Evolutionary conservation across 169 alveolate species (phyloP).

Genomic region (Eimeria praecox): DNA sequence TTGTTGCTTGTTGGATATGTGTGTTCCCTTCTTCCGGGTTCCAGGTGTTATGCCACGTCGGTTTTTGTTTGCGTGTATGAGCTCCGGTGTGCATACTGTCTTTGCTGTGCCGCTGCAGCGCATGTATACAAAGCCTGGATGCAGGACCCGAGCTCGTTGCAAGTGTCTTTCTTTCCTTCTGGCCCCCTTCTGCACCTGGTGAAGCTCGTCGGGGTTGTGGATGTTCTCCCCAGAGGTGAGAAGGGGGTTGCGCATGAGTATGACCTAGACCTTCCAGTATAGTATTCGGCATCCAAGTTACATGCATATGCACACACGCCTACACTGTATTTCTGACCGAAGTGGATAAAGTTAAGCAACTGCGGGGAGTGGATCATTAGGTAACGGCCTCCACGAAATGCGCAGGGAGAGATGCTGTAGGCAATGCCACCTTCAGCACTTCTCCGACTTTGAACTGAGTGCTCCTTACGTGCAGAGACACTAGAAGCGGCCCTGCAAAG

Average conservation of each 20-base stretch:
- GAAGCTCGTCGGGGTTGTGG: slow-evolving; percentile 38
- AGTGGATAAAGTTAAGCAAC: background rate
- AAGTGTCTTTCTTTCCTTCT: slow-evolving; percentile 24
- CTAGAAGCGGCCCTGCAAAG: slow-evolving; percentile 32
- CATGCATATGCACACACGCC: background rate
- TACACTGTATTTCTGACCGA: background rate
- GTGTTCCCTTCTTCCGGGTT: background rate
- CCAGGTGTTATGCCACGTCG: background rate
- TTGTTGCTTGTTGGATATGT: background rate
- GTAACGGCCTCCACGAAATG: background rate
- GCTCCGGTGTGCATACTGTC: background rate
- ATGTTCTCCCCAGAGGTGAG: slow-evolving; percentile 43
- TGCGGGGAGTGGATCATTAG: background rate
- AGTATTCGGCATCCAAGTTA: background rate
- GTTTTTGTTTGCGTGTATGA: background rate
- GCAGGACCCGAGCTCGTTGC: slow-evolving; percentile 63
- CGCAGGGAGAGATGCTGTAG: background rate
- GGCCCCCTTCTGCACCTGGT: slow-evolving; percentile 66
- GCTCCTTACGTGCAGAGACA: background rate
- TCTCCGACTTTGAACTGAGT: background rate
- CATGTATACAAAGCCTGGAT: slow-evolving; percentile 59
- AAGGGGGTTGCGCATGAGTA: background rate
- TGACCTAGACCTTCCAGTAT: background rate
- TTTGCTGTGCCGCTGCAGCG: background rate
- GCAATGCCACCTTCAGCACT: background rate